A percentile compares a stretch with the other conserved stretches of the same genome.
Evolutionary conservation across 176 grass and related monocot species (phyloP).

Genomic region (Oryza australiensis): DNA sequence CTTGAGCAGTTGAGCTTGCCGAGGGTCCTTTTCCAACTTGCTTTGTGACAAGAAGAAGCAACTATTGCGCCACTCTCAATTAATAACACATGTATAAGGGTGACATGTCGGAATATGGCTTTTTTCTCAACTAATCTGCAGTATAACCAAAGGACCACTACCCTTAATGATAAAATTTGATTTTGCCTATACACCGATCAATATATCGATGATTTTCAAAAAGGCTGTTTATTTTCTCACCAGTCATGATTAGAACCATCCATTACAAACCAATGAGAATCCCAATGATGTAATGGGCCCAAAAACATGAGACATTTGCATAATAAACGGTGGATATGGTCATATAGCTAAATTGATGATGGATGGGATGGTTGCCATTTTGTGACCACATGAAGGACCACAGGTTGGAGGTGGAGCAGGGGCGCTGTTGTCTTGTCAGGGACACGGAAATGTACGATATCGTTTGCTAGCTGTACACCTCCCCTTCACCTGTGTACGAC

Average conservation of each 20-base stretch:
- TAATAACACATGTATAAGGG: conserved; percentile 15
- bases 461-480: conserved; percentile 52
- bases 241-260: conserved; percentile 5
- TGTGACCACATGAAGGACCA: conserved; percentile 45
- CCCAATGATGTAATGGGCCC: neutral
- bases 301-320: neutral
- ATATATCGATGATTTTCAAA: neutral
- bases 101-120: conserved; percentile 30
- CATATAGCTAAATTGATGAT: conserved; percentile 7
- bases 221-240: neutral
- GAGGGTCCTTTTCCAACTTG: neutral
- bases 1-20: neutral
- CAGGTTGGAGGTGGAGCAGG: conserved; percentile 11
- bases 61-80: neutral
- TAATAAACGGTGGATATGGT: neutral
- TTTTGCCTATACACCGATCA: neutral
- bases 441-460: conserved; percentile 40
- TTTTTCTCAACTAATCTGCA: neutral
- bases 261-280: conserved; percentile 6
- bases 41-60: neutral
- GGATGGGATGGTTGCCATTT: conserved; percentile 35
- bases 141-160: neutral
- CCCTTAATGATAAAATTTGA: conserved; percentile 5
- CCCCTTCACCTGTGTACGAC: conserved; percentile 29
- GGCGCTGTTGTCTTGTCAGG: conserved; percentile 25